Percentiles rank a stretch among this genome's conserved stretches.
phyloP scores from a whole-genome alignment of 164 flowering plant genomes.

The Annona cherimola region DNA sequence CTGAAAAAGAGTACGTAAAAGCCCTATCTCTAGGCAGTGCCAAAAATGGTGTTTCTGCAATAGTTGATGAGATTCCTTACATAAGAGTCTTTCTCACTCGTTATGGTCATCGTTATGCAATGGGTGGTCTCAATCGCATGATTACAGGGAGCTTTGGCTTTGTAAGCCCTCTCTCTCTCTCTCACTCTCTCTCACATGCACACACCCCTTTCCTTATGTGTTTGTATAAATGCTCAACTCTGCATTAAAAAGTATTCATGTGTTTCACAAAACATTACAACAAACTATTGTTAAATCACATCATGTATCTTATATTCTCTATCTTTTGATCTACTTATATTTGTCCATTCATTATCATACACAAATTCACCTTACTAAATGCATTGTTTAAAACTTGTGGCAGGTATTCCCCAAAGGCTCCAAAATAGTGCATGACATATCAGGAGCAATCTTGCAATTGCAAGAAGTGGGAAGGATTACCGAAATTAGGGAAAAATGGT shows the following conservation, averaged over 20 bases:
- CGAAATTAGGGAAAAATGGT: constrained; percentile 7
- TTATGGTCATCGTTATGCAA: not conserved
- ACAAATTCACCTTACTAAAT: too few species aligned
- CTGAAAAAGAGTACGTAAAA: constrained; percentile 20
- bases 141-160: not conserved
- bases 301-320: too few species aligned
- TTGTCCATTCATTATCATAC: too few species aligned
- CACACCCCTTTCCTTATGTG: not conserved
- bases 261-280: too few species aligned
- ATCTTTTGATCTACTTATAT: too few species aligned
- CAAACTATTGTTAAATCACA: too few species aligned
- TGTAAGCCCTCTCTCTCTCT: not conserved
- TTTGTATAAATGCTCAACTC: too few species aligned
- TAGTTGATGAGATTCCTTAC: not conserved
- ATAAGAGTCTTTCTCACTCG: not conserved
- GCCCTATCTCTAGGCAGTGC: constrained; percentile 9
- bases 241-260: too few species aligned
- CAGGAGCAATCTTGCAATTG: constrained; percentile 14
- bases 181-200: constrained; percentile 1
- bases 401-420: constrained; percentile 19
- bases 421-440: constrained; percentile 16
- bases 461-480: constrained; percentile 3
- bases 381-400: too few species aligned
- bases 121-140: not conserved
- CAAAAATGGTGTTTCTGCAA: not conserved